These are phyloP conservation scores for Pichia cabralensis DNA, from an alignment of 805 yeast genomes.

Conservation along the genomic window DNA sequence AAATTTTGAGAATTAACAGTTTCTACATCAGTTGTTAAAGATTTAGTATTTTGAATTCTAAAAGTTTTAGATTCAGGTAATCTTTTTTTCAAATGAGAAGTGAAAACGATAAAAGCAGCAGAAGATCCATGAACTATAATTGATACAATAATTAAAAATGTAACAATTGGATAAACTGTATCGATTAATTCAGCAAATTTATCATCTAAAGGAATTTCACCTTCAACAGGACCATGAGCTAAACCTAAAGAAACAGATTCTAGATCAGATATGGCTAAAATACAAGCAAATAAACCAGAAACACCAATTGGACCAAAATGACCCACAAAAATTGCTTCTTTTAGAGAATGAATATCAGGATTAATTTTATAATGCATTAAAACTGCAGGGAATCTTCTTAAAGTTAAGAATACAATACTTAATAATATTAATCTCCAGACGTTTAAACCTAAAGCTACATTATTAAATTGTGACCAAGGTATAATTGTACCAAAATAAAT, in stretches of 20 bases:
- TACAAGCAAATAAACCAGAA: conserved; percentile 24
- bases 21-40: too few relatives aligned
- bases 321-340: conserved; percentile 60
- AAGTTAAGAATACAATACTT: conserved; percentile 40
- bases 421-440: conserved; percentile 41
- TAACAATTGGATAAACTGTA: conserved; percentile 39
- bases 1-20: too few relatives aligned
- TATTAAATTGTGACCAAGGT: conserved; percentile 56
- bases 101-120: conserved; percentile 48
- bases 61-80: too few relatives aligned
- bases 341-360: conserved; percentile 49
- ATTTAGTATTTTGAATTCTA: too few relatives aligned
- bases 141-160: conserved; percentile 40
- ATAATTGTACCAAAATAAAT: conserved; percentile 58
- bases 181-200: conserved; percentile 21
- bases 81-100: conserved; percentile 24
- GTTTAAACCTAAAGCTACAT: conserved; percentile 32
- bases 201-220: conserved; percentile 15
- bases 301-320: conserved; percentile 68
- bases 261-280: conserved; percentile 21
- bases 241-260: conserved; percentile 25
- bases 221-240: conserved; percentile 21
- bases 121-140: conserved; percentile 50
- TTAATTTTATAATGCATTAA: conserved; percentile 43
- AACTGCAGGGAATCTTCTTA: conserved; percentile 47